These are phyloP conservation scores for Chlamydomonas reinhardtii DNA, from an alignment of 163 green algal genomes.

Conservation along the genomic window DNA sequence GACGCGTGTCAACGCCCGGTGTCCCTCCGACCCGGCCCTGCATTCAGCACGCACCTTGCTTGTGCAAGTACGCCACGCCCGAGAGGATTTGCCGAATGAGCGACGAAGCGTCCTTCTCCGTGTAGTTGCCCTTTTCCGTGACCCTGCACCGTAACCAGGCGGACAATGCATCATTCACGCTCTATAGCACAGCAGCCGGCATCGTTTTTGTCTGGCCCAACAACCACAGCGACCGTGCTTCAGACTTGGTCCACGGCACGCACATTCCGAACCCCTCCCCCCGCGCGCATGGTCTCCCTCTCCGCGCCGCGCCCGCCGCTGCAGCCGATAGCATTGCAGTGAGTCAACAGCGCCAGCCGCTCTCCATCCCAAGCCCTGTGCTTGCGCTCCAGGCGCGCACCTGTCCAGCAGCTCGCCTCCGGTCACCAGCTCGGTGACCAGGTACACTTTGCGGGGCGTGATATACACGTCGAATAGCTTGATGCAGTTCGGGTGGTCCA, in stretches of 20 bases:
- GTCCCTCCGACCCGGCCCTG: no score
- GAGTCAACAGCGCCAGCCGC: no score
- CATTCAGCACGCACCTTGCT: constrained; percentile 60
- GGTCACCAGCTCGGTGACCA: constrained; percentile 85
- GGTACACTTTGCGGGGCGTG: constrained; percentile 82
- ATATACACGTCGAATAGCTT: constrained; percentile 84
- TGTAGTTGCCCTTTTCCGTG: constrained; percentile 85
- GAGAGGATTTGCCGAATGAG: constrained; percentile 84
- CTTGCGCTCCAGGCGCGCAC: constrained; percentile 40
- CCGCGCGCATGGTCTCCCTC: no score
- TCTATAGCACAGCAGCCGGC: constrained; percentile 77
- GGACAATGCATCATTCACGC: no score
- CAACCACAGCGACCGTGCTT: no score
- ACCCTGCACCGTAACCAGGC: constrained; percentile 60
- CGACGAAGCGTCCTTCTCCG: constrained; percentile 75
- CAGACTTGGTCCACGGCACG: no score
- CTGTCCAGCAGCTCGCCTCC: constrained; percentile 86
- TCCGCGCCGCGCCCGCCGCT: constrained; percentile 83
- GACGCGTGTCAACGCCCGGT: no score
- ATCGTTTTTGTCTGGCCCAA: no score
- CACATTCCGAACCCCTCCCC: no score
- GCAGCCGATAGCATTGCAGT: no score
- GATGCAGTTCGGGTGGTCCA: constrained; percentile 87
- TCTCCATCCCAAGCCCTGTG: no score
- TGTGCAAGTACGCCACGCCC: constrained; percentile 84